A percentile compares a stretch with the other conserved stretches of the same genome.
Conservation (phyloP, 305 asterid genomes). For the Solanum hybrid region DNA sequence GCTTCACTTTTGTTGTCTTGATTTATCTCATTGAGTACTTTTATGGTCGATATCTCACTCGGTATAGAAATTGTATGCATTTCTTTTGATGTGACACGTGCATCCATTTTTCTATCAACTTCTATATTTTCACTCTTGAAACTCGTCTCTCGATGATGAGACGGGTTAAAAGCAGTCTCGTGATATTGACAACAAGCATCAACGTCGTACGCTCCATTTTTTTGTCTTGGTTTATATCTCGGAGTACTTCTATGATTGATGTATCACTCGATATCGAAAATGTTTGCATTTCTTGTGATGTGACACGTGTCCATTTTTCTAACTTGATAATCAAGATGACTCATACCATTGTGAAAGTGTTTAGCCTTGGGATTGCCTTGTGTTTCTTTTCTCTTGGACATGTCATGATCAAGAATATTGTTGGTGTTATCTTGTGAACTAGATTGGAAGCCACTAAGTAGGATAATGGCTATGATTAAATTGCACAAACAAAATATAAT, state of each 20-base stretch:
- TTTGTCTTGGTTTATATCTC: background rate
- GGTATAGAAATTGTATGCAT: background rate
- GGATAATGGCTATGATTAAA: conserved; percentile 46
- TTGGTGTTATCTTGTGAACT: background rate
- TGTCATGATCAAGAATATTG: background rate
- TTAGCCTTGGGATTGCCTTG: background rate
- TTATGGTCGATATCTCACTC: background rate
- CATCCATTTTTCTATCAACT: background rate
- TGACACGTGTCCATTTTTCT: background rate
- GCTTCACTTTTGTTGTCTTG: background rate
- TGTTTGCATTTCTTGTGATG: background rate
- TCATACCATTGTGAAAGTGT: background rate
- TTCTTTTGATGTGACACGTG: background rate
- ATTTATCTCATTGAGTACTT: background rate
- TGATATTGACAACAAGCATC: background rate
- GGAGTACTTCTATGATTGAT: background rate
- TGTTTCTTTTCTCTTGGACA: background rate
- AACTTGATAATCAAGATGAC: background rate
- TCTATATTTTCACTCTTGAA: background rate
- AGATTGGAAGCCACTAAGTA: conserved; percentile 3
- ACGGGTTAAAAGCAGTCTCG: background rate
- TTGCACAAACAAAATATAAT: conserved; percentile 61
- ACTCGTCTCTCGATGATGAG: too few species aligned
- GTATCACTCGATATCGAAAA: background rate
- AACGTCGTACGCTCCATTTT: background rate